Evolutionary conservation across 225 moss, liverwort and hornwort species (phyloP).

Genomic region (Physcomitrium patens): DNA sequence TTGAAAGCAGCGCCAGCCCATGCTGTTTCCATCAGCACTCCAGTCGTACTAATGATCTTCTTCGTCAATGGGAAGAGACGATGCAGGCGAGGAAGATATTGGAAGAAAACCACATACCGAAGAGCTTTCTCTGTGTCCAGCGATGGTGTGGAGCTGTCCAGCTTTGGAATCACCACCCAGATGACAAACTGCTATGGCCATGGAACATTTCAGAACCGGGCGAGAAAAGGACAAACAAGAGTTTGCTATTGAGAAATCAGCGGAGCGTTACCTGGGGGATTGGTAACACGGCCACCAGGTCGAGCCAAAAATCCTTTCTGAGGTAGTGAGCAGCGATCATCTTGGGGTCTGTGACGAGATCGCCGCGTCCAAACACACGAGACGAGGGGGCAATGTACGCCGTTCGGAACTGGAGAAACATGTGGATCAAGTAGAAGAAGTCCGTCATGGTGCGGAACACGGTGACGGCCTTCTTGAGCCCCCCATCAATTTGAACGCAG

Average conservation of each 20-base stretch:
- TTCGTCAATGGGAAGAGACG: conserved; percentile 58
- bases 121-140: conserved; percentile 54
- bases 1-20: conserved; percentile 78
- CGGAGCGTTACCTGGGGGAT: conserved; percentile 55
- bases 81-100: conserved; percentile 69
- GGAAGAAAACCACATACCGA: conserved; percentile 52
- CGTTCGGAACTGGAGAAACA: conserved; percentile 61
- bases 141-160: conserved; percentile 38
- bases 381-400: conserved; percentile 54
- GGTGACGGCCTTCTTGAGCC: conserved; percentile 47
- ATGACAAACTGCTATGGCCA: conserved; percentile 48
- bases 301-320: conserved; percentile 59
- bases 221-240: background rate
- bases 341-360: conserved; percentile 51
- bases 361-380: conserved; percentile 60
- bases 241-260: no score
- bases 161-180: conserved; percentile 61
- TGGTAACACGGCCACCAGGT: conserved; percentile 65
- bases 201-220: background rate
- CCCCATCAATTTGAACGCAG: conserved; percentile 44
- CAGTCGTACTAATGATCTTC: conserved; percentile 56
- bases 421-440: conserved; percentile 63
- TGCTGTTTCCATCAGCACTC: conserved; percentile 62
- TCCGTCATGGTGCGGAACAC: conserved; percentile 71
- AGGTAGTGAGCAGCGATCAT: conserved; percentile 55